Conservation (phyloP, 306 rosid genomes). For the Prunus salicina region DNA sequence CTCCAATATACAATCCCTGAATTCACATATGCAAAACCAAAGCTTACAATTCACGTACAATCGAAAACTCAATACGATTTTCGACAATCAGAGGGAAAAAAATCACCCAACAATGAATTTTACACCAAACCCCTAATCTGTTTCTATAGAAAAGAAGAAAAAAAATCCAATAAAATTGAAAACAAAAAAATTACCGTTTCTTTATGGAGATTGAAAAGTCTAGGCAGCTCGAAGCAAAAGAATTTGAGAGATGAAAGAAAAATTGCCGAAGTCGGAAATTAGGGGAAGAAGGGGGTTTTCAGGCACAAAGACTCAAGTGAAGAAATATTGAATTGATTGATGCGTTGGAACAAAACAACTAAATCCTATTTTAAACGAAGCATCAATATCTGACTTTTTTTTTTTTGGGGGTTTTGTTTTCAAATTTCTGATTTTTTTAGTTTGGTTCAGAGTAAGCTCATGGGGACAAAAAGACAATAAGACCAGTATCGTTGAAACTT, state of each 20-base stretch:
- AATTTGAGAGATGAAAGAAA: background rate
- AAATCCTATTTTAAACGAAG: background rate
- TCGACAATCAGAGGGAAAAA: background rate
- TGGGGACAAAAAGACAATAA: background rate
- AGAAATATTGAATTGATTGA: background rate
- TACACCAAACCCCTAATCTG: background rate
- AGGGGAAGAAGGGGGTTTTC: background rate
- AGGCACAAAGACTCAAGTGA: background rate
- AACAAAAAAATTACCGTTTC: background rate
- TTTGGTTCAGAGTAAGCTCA: background rate
- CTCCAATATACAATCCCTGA: background rate
- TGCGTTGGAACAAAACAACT: background rate
- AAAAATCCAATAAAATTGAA: background rate
- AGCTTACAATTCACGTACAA: background rate
- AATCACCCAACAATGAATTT: background rate
- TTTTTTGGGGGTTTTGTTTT: too few relatives aligned
- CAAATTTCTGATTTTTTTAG: background rate
- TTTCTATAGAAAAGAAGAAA: background rate
- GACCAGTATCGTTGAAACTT: background rate
- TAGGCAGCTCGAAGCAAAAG: background rate
- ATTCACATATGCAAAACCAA: background rate
- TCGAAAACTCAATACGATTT: background rate
- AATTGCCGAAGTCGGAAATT: background rate
- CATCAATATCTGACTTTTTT: too few relatives aligned
- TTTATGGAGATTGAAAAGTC: background rate